Evolutionary conservation across 164 flowering plant genomes (phyloP), one percentile per base, ranked within the genome.

Genomic region (Dillenia turbinata): DNA sequence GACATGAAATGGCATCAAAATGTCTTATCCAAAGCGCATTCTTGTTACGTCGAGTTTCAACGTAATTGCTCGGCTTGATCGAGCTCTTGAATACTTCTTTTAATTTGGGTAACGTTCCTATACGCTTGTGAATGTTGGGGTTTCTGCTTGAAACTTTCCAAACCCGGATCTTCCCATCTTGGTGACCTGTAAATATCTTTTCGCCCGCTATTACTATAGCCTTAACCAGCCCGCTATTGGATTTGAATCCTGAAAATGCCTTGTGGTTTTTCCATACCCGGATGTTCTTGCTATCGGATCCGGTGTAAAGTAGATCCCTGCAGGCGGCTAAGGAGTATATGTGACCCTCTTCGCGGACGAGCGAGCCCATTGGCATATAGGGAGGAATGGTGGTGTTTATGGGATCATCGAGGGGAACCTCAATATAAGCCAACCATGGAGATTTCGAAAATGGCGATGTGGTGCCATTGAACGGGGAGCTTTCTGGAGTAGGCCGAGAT

Each of bases 281-380:
- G 61, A 91, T 89, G 74, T 91, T 91, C 78, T 91, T 91, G 79
- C 97, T 89, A 54, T 91, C 96, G 1, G 97, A 91, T n/a, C 97
- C 97, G 5, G 97, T 91, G 79, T 89, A 91, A 1, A 89, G 77
- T 9, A 91, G 74, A 12, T 80, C 93, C 0, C 78, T 81, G 19
- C 73, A 15, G 5, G 93, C 81, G 7, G 93, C 93, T 2, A 91
- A 62, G 12, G 96, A 87, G 61, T 89, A 91, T 3, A 91, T 83
- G 57, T 88, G 93, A 2, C 96, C 97, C 47, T 91, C 97, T 65
- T 91, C 93, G 13, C 96, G 88, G 9, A 85, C 81, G 7, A 91
- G 78, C 22, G 96, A 88, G 0, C 91, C 93, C 44, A 88, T 70
- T 9, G 89, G 80, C 13, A 81, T 71, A 40, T 51, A 59, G 11